These are phyloP conservation scores for Tolypocladium sp. DNA, from an alignment of 2,329 filamentous ascomycete species.

Conservation along the genomic window DNA sequence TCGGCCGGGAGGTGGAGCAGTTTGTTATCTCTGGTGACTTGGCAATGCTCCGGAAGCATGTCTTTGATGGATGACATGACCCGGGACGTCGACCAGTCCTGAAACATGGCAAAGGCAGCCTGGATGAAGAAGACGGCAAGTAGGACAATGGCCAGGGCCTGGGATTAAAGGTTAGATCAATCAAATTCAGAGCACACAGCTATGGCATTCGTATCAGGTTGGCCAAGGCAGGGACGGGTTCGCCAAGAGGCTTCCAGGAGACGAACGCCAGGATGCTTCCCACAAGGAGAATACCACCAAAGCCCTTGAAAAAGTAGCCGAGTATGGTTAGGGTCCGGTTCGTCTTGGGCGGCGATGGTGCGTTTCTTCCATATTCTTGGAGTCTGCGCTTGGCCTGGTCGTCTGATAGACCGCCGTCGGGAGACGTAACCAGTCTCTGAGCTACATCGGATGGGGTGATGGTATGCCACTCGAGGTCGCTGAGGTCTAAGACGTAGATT, in stretches of 20 bases:
- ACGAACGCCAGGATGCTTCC: conserved; percentile 66
- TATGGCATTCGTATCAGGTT: conserved; percentile 36
- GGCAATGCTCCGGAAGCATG: conserved; percentile 68
- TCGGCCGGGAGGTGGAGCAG: conserved; percentile 39
- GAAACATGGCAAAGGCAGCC: conserved; percentile 60
- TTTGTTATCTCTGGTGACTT: conserved; percentile 51
- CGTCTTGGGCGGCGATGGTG: conserved; percentile 55
- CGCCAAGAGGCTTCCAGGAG: conserved; percentile 65
- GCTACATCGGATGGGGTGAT: conserved; percentile 49
- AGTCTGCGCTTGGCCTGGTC: conserved; percentile 47
- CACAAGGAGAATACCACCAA: conserved; percentile 60
- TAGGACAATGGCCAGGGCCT: conserved; percentile 63
- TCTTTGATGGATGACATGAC: conserved; percentile 74
- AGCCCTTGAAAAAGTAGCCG: conserved; percentile 70
- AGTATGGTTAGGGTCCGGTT: conserved; percentile 47
- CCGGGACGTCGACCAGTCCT: conserved; percentile 67
- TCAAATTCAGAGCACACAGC: background rate
- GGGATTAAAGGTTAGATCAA: background rate
- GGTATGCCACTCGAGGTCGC: conserved; percentile 59
- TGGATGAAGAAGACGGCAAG: conserved; percentile 60
- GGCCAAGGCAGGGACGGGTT: conserved; percentile 58
- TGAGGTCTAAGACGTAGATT: conserved; percentile 37
- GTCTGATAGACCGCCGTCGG: conserved; percentile 47
- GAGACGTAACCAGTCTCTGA: conserved; percentile 47
- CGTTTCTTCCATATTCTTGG: conserved; percentile 56